These are phyloP conservation scores for Sechiopsis laciniata DNA, from an alignment of 306 rosid species.

Conservation along the genomic window DNA sequence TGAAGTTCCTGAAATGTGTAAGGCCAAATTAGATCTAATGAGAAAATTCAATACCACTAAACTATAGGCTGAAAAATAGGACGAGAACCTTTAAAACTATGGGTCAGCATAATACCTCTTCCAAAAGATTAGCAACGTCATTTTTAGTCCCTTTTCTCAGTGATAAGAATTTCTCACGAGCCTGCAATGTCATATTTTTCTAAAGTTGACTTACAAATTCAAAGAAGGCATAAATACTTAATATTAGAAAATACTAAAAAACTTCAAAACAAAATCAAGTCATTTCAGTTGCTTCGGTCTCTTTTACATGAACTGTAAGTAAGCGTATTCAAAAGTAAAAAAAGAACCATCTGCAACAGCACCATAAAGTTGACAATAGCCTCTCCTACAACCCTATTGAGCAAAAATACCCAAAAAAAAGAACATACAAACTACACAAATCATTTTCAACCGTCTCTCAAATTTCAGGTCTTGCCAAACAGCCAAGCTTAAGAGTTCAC, in stretches of 20 bases:
- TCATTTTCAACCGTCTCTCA: not conserved
- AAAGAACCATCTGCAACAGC: not conserved
- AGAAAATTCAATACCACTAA: constrained; percentile 13
- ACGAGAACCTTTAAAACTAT: not conserved
- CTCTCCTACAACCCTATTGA: not conserved
- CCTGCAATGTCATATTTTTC: constrained; percentile 41
- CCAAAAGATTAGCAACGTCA: constrained; percentile 66
- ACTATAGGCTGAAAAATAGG: not conserved
- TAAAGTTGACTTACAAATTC: not conserved
- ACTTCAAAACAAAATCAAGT: not conserved
- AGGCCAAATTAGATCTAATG: constrained; percentile 27
- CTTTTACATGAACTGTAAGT: not conserved
- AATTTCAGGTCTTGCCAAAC: not conserved
- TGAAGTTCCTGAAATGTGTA: constrained; percentile 80
- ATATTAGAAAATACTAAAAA: not conserved
- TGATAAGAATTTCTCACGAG: constrained; percentile 88
- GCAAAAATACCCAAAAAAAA: not conserved
- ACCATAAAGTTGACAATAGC: not conserved
- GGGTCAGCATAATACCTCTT: constrained; percentile 58
- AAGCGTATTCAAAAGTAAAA: not conserved
- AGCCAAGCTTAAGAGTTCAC: not conserved
- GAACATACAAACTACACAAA: not conserved
- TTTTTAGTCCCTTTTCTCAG: constrained; percentile 86
- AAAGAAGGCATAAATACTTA: not conserved
- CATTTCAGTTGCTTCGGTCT: constrained; percentile 3